Evolutionary conservation across 2,329 filamentous ascomycete species (phyloP).

Genomic region (Fusarium palustre): DNA sequence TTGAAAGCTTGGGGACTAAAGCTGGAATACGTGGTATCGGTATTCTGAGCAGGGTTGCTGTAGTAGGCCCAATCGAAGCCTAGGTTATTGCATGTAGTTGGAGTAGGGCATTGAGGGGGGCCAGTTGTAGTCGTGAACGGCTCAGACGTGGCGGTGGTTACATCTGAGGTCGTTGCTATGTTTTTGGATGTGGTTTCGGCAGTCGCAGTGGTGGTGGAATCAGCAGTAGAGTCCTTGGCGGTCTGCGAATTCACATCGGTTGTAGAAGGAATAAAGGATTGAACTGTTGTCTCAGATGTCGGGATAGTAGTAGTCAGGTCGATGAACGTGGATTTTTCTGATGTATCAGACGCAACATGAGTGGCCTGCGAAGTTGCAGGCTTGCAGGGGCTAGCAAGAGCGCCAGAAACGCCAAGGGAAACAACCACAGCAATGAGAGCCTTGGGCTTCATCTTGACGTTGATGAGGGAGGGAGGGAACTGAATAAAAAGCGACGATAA

Average conservation of each 20-base stretch:
- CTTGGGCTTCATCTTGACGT: background rate
- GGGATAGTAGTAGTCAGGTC: background rate
- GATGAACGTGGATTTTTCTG: background rate
- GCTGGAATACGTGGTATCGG: slow-evolving; percentile 9
- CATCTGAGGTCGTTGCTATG: background rate
- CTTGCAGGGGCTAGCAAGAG: slow-evolving; percentile 13
- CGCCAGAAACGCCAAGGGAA: background rate
- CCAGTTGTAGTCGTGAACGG: background rate
- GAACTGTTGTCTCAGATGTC: background rate
- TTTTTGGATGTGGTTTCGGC: background rate
- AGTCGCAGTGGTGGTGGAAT: background rate
- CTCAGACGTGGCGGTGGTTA: background rate
- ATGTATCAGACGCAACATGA: background rate
- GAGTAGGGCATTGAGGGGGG: background rate
- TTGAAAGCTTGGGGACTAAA: slow-evolving; percentile 6
- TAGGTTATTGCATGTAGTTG: background rate
- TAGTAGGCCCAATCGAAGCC: slow-evolving; percentile 22
- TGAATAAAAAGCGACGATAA: background rate
- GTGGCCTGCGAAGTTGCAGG: background rate
- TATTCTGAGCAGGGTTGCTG: slow-evolving; percentile 1
- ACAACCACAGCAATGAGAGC: background rate
- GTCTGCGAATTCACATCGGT: background rate
- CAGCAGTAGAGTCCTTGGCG: background rate
- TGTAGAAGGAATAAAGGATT: background rate
- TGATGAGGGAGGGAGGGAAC: accelerated